phyloP scores from a whole-genome alignment of 2,329 filamentous ascomycete species.

The Tolypocladium inflatum region DNA sequence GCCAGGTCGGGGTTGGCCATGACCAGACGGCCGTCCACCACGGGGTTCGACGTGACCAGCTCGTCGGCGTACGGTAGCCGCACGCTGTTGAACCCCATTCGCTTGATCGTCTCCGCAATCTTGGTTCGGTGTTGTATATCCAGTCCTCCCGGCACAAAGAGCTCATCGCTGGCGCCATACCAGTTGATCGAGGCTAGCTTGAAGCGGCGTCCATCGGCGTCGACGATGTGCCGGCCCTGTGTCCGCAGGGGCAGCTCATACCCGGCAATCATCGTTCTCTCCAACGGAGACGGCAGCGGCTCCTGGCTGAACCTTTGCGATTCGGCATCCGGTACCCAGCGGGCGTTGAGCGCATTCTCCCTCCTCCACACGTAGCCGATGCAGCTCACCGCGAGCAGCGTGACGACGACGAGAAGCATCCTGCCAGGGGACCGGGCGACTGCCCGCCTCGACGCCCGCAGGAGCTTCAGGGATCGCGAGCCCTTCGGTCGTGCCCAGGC shows the following conservation, averaged over 20 bases:
- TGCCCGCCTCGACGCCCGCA: background rate
- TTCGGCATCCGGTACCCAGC: constrained; percentile 40
- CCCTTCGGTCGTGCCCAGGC: constrained; percentile 1
- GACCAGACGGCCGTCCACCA: constrained; percentile 38
- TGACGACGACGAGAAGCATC: constrained; percentile 27
- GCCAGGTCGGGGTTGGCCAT: constrained; percentile 51
- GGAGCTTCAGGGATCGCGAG: constrained; percentile 1
- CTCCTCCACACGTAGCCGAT: constrained; percentile 33
- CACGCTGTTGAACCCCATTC: constrained; percentile 61
- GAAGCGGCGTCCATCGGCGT: constrained; percentile 44
- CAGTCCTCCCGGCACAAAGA: constrained; percentile 54
- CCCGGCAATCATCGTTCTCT: constrained; percentile 30
- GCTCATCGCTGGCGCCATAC: constrained; percentile 61
- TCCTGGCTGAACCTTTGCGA: constrained; percentile 36
- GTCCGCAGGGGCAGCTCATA: constrained; percentile 51
- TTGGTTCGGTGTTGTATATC: constrained; percentile 51
- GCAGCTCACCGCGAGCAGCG: constrained; percentile 14
- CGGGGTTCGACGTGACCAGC: constrained; percentile 51
- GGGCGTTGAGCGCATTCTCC: constrained; percentile 32
- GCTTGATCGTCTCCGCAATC: constrained; percentile 50
- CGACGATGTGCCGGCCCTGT: constrained; percentile 50
- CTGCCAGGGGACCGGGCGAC: constrained; percentile 4
- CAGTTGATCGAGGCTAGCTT: constrained; percentile 59
- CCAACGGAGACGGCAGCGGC: constrained; percentile 34
- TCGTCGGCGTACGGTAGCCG: constrained; percentile 61